Conservation (phyloP, 148 eudicot species). For the Rhododendron mucronatum region DNA sequence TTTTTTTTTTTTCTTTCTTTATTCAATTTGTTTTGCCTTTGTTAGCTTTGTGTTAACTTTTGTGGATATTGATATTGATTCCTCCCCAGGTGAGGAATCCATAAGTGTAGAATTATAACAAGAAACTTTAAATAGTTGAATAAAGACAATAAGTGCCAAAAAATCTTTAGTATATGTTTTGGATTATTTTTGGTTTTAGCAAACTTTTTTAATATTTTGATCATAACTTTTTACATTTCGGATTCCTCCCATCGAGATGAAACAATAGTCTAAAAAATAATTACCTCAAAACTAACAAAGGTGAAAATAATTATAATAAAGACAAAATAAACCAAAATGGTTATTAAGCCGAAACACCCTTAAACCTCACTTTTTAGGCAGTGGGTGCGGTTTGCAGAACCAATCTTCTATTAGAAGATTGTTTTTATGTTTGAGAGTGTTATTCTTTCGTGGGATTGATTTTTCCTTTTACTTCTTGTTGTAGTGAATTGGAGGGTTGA, state of each 20-base stretch:
- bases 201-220: too few species aligned
- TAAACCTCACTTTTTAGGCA: background rate
- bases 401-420: background rate
- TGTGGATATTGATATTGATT: too few species aligned
- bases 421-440: background rate
- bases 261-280: background rate
- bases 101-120: too few species aligned
- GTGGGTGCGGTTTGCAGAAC: background rate
- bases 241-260: background rate
- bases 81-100: too few species aligned
- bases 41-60: too few species aligned
- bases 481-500: conserved; percentile 4
- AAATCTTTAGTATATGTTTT: too few species aligned
- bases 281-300: too few species aligned
- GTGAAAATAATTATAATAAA: background rate
- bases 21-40: too few species aligned
- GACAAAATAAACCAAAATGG: background rate
- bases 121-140: too few species aligned
- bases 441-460: background rate
- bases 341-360: background rate
- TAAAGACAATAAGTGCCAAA: too few species aligned
- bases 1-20: too few species aligned
- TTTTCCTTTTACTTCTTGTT: background rate
- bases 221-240: background rate
- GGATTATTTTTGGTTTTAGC: too few species aligned